Conservation (phyloP, 169 alveolate genomes). For the Cryptosporidium parvum region DNA sequence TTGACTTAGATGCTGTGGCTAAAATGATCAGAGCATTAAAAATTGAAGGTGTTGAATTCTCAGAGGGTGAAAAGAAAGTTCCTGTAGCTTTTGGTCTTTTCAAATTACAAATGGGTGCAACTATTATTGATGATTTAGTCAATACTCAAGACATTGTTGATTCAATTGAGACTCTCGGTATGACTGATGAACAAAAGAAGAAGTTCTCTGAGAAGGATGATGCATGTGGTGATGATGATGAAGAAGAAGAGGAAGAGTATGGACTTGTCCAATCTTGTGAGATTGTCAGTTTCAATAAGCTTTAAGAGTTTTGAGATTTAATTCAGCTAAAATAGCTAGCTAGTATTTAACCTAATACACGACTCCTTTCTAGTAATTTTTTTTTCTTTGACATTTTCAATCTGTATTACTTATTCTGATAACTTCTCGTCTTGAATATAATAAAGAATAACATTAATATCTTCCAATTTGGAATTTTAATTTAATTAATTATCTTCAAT, state of each 20-base stretch:
- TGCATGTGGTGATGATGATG: slow-evolving; percentile 38
- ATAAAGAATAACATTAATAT: neutral
- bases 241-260: slow-evolving; percentile 59
- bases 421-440: neutral
- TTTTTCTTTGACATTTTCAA: neutral
- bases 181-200: slow-evolving; percentile 73
- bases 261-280: slow-evolving; percentile 75
- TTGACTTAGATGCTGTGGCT: slow-evolving; percentile 85
- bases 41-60: slow-evolving; percentile 85
- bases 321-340: neutral
- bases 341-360: neutral
- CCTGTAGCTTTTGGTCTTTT: slow-evolving; percentile 85
- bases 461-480: neutral
- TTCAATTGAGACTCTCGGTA: slow-evolving; percentile 66
- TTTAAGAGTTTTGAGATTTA: neutral
- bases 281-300: slow-evolving; percentile 69
- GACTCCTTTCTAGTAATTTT: neutral
- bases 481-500: neutral
- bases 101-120: slow-evolving; percentile 83
- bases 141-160: slow-evolving; percentile 77
- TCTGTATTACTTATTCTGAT: neutral
- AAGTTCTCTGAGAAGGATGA: slow-evolving; percentile 48
- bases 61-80: slow-evolving; percentile 81
- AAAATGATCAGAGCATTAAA: slow-evolving; percentile 79
- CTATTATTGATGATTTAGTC: slow-evolving; percentile 83